phyloP scores from a whole-genome alignment of 1,284 basidiomycete species.

The Fomes fomentarius region DNA sequence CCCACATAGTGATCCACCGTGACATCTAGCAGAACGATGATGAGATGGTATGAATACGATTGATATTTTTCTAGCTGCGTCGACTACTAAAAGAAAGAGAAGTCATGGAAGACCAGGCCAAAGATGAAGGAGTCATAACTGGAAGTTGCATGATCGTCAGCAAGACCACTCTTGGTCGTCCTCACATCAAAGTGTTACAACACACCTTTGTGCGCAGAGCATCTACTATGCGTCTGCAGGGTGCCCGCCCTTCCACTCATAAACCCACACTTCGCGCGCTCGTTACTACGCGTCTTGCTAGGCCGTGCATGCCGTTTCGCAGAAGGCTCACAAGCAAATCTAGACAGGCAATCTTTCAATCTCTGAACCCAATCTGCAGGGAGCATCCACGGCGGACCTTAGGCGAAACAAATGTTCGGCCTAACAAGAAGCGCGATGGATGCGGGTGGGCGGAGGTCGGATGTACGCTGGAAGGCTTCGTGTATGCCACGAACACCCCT shows the following conservation, averaged over 20 bases:
- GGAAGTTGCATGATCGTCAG: not conserved
- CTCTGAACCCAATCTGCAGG: conserved; percentile 17
- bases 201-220: not conserved
- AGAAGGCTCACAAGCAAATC: conserved; percentile 38
- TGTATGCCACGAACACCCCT: conserved; percentile 19
- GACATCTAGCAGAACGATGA: too few species aligned
- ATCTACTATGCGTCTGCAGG: not conserved
- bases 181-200: too few species aligned
- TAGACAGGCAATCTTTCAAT: conserved; percentile 25
- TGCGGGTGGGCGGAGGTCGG: conserved; percentile 68
- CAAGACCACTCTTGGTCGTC: not conserved
- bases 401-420: conserved; percentile 57
- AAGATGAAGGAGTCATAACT: too few species aligned
- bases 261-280: conserved; percentile 68
- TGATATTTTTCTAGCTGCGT: too few species aligned
- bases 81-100: too few species aligned
- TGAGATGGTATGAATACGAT: too few species aligned
- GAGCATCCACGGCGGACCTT: conserved; percentile 39
- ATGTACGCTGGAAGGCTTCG: conserved; percentile 58
- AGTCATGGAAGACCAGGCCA: too few species aligned
- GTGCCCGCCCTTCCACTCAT: conserved; percentile 56
- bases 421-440: conserved; percentile 78
- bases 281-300: conserved; percentile 71
- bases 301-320: conserved; percentile 60
- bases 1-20: too few species aligned